Base-by-base conservation (phyloP, 2,329 filamentous ascomycete species). In the Colletotrichum euphorbiae region DNA sequence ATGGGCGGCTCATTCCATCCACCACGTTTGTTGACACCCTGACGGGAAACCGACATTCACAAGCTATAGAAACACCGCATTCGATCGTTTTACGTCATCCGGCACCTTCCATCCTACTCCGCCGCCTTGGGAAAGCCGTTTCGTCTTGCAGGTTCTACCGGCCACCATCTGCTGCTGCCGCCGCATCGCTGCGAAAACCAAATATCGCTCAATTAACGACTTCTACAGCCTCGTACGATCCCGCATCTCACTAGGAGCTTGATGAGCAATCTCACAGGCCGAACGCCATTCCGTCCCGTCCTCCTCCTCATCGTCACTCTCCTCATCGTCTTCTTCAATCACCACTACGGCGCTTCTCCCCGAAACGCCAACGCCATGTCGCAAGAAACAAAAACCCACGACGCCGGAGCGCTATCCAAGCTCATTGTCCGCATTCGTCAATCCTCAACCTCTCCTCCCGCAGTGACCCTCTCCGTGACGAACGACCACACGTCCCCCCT, bases 401-500 rank as follows among this genome's bases (percentile, higher is more conserved):
- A 45, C 48, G 45, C 62, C 21, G 56, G 50, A 57, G 69, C 42
- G 17, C 68, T 71, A 24, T 61, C 70, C 52, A 45, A 61, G 24
- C 76, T 83, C 21, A 73, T 73, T 1, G 77, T 82, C 31, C 73
- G 75, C 21, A 73, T 80, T 4, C 62, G 75, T 58, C 79, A 82
- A 38, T 76, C 78, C 15, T 73, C 72, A 56, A 67, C 73, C 24
- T 77, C 78, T 51, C 78, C 80, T 17, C 77, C 77, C 3, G 75
- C 77, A 5, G 69, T 84, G 31, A 75, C 74, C 9, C 72, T 81
- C 45, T 75, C 73, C 2, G 78, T 84, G 45, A 80, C 77, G 52
- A 84, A 84, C 75, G 77, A 75, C 11, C 76, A 80, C 61, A 70
- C 75, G 2, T 62, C 71, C 4, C 73, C 81, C 1, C 75, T 83